Conservation (phyloP, 2,329 filamentous ascomycete genomes). For the Ramularia endophylla region DNA sequence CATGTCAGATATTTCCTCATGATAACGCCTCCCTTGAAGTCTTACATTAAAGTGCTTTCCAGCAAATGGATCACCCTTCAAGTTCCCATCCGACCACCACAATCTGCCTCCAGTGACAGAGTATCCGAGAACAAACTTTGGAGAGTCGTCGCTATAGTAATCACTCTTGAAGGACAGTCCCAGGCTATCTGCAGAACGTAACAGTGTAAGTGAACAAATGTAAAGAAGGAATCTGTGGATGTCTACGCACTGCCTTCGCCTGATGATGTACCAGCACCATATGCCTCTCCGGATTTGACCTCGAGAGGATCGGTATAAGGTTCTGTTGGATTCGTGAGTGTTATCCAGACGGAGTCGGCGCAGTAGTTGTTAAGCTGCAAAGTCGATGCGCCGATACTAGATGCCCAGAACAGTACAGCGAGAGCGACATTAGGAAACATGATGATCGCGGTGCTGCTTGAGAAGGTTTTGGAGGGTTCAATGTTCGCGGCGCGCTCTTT, state of each 20-base stretch:
- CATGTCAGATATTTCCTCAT: background rate
- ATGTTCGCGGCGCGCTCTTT: background rate
- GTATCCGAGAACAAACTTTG: slow-evolving; percentile 26
- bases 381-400: slow-evolving; percentile 5
- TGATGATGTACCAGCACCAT: slow-evolving; percentile 12
- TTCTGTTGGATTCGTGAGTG: slow-evolving; percentile 20
- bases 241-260: slow-evolving; percentile 21
- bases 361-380: slow-evolving; percentile 26
- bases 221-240: background rate
- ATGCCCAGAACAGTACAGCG: slow-evolving; percentile 3
- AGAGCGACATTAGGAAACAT: slow-evolving; percentile 12
- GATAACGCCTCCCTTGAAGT: background rate
- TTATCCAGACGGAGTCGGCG: slow-evolving; percentile 21
- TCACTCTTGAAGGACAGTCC: slow-evolving; percentile 24
- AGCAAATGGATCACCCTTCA: slow-evolving; percentile 24
- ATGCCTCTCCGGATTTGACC: slow-evolving; percentile 18
- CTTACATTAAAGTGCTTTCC: slow-evolving; percentile 17
- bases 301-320: slow-evolving; percentile 12
- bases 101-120: slow-evolving; percentile 14
- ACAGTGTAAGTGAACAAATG: background rate
- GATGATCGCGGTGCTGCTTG: slow-evolving; percentile 6
- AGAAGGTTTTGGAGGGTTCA: background rate
- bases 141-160: slow-evolving; percentile 19
- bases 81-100: slow-evolving; percentile 27
- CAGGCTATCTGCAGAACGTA: slow-evolving; percentile 19